phyloP scores from a whole-genome alignment of 2,329 filamentous ascomycete species.

The Chaetomiaceae sp. region DNA sequence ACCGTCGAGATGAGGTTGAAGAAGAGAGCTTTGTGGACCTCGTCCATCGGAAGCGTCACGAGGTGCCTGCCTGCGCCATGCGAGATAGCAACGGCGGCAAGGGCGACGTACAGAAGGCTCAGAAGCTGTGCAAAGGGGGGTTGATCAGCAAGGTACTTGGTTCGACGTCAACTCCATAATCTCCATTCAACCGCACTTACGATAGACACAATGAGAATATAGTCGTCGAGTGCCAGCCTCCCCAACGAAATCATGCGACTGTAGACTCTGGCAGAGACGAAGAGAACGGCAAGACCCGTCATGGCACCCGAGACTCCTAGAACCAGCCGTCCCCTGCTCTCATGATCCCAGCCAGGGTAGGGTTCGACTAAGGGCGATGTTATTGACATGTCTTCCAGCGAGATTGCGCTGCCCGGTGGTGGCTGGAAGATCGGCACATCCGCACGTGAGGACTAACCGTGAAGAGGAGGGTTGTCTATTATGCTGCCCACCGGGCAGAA shows the following conservation, averaged over 20 bases:
- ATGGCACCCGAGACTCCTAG: constrained; percentile 12
- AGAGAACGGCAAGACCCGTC: constrained; percentile 16
- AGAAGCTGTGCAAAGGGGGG: constrained; percentile 4
- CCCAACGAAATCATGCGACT: constrained; percentile 15
- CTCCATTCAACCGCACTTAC: background rate
- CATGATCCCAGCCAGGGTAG: constrained; percentile 19
- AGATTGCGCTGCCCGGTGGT: too few relatives aligned
- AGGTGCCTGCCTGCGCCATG: constrained; percentile 40
- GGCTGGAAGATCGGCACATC: too few relatives aligned
- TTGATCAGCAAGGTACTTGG: background rate
- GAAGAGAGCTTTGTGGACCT: constrained; percentile 32
- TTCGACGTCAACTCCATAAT: too few relatives aligned
- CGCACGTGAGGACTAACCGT: too few relatives aligned
- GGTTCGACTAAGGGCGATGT: constrained; percentile 4
- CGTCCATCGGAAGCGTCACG: constrained; percentile 27
- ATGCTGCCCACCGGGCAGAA: too few relatives aligned
- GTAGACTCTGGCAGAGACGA: constrained; percentile 19
- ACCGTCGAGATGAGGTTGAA: constrained; percentile 37
- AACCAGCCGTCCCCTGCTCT: constrained; percentile 22
- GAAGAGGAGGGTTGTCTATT: too few relatives aligned
- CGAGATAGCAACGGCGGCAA: constrained; percentile 34
- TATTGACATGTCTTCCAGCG: constrained; percentile 2
- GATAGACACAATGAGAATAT: constrained; percentile 18
- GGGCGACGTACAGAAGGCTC: constrained; percentile 29
- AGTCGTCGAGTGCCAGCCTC: constrained; percentile 18